A percentile compares a stretch with the other conserved stretches of the same genome.
phyloP scores from a whole-genome alignment of 2,329 filamentous ascomycete genomes.

The Celoporthe dispersa region DNA sequence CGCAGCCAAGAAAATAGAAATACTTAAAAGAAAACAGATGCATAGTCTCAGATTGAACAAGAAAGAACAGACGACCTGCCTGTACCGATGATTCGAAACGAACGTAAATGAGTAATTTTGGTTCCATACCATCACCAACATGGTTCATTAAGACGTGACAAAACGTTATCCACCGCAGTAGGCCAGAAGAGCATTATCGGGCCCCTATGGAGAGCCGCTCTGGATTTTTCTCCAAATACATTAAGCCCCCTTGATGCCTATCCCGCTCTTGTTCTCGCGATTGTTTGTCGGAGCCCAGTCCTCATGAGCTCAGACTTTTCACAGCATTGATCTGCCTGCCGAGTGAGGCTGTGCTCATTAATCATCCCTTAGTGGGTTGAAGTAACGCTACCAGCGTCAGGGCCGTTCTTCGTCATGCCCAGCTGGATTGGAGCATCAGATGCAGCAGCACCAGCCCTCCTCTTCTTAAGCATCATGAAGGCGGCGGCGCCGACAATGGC shows the following conservation, averaged over 20 bases:
- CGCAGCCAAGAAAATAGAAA: not conserved
- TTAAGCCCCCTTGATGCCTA: not conserved
- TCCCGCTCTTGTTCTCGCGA: not conserved
- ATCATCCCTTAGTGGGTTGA: not conserved
- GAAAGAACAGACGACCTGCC: not conserved
- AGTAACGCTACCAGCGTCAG: conserved; percentile 19
- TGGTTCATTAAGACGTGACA: conserved; percentile 3
- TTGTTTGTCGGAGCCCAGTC: not conserved
- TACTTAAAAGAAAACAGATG: not conserved
- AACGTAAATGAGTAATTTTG: not conserved
- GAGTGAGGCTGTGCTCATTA: not conserved
- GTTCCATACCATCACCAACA: not conserved
- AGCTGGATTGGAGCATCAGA: not conserved
- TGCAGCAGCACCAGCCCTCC: not conserved
- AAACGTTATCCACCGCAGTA: not conserved
- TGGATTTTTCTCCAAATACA: not conserved
- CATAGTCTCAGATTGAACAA: not conserved
- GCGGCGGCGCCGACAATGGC: conserved; percentile 37
- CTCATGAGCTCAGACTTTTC: not conserved
- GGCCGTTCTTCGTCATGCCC: conserved; percentile 2
- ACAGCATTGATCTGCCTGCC: not conserved
- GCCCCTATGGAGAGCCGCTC: not conserved
- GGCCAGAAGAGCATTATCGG: not conserved
- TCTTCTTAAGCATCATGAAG: conserved; percentile 35
- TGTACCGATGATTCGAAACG: not conserved